Evolutionary conservation across 163 green algal species (phyloP).

Genomic region (Smithsoniella earleae): DNA sequence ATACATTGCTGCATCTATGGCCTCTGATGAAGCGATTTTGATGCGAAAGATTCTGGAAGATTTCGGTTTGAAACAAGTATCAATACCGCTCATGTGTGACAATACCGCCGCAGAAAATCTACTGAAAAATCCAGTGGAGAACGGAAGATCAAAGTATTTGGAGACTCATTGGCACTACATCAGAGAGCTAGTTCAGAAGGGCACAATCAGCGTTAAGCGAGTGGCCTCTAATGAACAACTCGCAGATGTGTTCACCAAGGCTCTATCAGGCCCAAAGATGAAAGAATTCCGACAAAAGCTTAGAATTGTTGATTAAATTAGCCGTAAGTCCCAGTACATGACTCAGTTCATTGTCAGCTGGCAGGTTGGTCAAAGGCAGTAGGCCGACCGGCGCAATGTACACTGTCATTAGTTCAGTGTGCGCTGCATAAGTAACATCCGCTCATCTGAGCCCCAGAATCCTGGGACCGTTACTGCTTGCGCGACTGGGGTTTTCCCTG

Average conservation of each 20-base stretch:
- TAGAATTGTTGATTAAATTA: background rate
- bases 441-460: too few species aligned
- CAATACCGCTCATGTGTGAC: background rate
- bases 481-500: too few species aligned
- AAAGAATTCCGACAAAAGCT: background rate
- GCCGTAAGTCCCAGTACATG: background rate
- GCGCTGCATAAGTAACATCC: too few species aligned
- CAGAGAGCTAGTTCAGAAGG: background rate
- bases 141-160: background rate
- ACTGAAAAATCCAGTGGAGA: background rate
- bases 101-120: background rate
- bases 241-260: background rate
- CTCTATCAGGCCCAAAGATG: background rate
- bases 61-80: background rate
- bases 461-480: too few species aligned
- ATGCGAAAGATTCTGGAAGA: background rate
- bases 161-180: background rate
- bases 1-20: conserved; percentile 11
- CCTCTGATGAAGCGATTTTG: background rate
- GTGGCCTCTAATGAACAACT: background rate
- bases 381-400: too few species aligned
- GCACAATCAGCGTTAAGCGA: background rate
- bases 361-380: too few species aligned
- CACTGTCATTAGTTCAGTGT: too few species aligned
- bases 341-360: too few species aligned